Evolutionary conservation across 441 rosid species (phyloP).

Genomic region (Breynia disticha): DNA sequence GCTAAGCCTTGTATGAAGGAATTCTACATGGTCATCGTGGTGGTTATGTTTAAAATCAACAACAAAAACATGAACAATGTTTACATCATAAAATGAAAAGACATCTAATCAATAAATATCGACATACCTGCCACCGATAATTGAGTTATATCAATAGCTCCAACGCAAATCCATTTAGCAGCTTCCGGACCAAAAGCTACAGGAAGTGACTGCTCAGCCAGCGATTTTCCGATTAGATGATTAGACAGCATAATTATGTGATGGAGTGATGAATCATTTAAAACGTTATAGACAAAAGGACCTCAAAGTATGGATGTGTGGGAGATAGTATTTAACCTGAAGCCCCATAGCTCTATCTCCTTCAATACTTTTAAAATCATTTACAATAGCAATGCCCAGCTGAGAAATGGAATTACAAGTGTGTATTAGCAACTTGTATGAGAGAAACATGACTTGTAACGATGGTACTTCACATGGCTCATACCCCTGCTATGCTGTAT

Average conservation of each 20-base stretch:
- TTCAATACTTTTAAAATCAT: conserved; percentile 95
- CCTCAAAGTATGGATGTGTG: background rate
- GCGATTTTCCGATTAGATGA: conserved; percentile 5
- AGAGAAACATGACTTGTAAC: background rate
- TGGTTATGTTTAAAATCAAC: no score
- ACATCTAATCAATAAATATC: background rate
- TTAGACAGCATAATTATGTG: background rate
- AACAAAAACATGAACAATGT: background rate
- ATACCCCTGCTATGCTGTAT: conserved; percentile 96
- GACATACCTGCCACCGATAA: conserved; percentile 78
- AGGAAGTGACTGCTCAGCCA: conserved; percentile 64
- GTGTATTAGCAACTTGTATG: conserved; percentile 7
- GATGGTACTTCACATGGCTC: background rate
- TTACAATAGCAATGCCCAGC: conserved; percentile 93
- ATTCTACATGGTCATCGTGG: no score
- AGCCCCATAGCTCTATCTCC: conserved; percentile 95
- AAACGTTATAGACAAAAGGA: conserved; percentile 11
- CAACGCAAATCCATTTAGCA: conserved; percentile 98
- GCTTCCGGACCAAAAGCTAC: conserved; percentile 96
- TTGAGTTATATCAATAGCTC: conserved; percentile 90
- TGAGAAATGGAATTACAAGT: conserved; percentile 23
- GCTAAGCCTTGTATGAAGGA: no score
- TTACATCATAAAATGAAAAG: background rate
- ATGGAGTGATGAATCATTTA: background rate
- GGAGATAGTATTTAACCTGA: conserved; percentile 39